Evolutionary conservation across 1,139 yeast species (phyloP).

Genomic region (Suhomyces coccinellae): DNA sequence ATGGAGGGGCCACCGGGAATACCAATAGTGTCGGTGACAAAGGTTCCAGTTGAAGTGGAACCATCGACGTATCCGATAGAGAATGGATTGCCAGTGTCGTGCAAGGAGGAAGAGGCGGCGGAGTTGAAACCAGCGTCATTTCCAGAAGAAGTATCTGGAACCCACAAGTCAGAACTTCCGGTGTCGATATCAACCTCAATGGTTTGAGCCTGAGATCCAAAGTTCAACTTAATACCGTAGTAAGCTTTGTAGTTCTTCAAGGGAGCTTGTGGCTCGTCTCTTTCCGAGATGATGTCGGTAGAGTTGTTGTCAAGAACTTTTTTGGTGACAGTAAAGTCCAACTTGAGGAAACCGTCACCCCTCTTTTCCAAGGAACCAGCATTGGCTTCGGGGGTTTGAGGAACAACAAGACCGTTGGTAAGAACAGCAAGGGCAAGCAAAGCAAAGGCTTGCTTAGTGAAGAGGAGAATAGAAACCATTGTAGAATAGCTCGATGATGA

Average conservation of each 20-base stretch:
- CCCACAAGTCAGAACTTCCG: constrained; percentile 27
- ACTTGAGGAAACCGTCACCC: constrained; percentile 13
- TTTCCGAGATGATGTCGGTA: background rate
- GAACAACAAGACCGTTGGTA: constrained; percentile 11
- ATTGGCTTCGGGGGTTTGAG: constrained; percentile 1
- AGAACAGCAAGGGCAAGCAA: constrained; percentile 9
- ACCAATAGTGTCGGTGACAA: constrained; percentile 18
- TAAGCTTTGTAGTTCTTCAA: constrained; percentile 5
- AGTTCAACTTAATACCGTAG: constrained; percentile 11
- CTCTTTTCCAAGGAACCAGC: constrained; percentile 5
- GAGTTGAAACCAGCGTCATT: constrained; percentile 8
- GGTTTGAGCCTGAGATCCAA: constrained; percentile 13
- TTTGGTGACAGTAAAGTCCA: constrained; percentile 14
- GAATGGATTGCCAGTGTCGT: constrained; percentile 10
- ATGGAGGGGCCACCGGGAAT: constrained; percentile 16
- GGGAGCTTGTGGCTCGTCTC: constrained; percentile 2
- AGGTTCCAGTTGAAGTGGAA: constrained; percentile 19
- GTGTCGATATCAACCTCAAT: constrained; percentile 19
- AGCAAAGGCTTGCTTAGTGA: constrained; percentile 10
- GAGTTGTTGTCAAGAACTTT: background rate
- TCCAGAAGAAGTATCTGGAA: constrained; percentile 1
- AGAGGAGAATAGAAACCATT: constrained; percentile 12
- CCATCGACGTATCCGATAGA: constrained; percentile 20
- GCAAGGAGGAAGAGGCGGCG: constrained; percentile 5
- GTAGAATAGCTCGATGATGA: background rate